These are phyloP conservation scores for Diplodia mutila DNA, from an alignment of 2,329 filamentous ascomycete species.

Conservation along the genomic window DNA sequence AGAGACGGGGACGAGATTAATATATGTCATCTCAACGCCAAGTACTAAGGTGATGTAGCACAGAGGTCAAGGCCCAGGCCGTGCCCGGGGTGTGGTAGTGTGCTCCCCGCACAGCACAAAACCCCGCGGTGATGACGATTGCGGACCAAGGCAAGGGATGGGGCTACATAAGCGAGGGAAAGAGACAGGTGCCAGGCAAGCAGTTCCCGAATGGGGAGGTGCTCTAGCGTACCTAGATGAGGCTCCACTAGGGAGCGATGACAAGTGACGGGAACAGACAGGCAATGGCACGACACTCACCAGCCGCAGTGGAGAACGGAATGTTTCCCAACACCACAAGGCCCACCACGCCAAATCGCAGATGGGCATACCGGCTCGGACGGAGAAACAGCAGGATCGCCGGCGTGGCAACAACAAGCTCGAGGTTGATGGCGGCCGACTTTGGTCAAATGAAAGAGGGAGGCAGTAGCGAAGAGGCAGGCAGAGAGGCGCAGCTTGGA, in stretches of 20 bases:
- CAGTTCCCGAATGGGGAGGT: neutral
- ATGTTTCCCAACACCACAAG: neutral
- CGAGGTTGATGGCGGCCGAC: neutral
- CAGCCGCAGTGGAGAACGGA: neutral
- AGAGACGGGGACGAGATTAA: neutral
- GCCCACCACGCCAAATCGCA: slow-evolving; percentile 1
- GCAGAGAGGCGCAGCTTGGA: neutral
- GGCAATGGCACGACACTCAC: slow-evolving; percentile 9
- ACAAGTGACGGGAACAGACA: neutral
- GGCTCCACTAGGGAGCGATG: neutral
- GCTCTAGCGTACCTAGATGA: neutral
- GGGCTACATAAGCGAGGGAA: slow-evolving; percentile 11
- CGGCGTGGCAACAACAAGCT: too few relatives aligned
- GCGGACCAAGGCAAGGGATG: slow-evolving; percentile 10
- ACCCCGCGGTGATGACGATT: slow-evolving; percentile 12
- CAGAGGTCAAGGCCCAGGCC: neutral
- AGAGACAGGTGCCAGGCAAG: neutral
- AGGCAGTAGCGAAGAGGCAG: neutral
- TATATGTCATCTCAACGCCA: slow-evolving; percentile 11
- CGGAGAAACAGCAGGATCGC: neutral
- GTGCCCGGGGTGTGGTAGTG: neutral
- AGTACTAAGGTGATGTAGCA: neutral
- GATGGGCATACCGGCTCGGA: slow-evolving; percentile 1
- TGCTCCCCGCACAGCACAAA: slow-evolving; percentile 6
- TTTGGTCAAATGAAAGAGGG: neutral